Evolutionary conservation across 257 asterid species (phyloP).

Genomic region (Knoxia roxburghii): DNA sequence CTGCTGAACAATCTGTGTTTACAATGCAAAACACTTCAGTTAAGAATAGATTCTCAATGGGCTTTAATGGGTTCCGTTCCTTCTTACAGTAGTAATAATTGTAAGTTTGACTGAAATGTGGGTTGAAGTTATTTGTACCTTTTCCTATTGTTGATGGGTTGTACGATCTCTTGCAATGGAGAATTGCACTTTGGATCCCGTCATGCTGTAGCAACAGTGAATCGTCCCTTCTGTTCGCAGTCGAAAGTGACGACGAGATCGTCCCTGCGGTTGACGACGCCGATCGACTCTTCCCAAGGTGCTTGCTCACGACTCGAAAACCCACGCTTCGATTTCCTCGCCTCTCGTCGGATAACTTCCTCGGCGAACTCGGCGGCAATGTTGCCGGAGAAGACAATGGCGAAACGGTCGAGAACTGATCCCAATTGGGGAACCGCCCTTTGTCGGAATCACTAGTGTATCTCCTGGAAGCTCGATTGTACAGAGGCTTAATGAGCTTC

Average conservation of each 20-base stretch:
- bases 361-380: constrained; percentile 33
- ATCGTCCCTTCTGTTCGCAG: constrained; percentile 50
- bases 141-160: constrained; percentile 45
- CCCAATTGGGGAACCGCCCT: constrained; percentile 17
- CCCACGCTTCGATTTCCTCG: constrained; percentile 37
- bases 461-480: constrained; percentile 43
- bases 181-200: constrained; percentile 77
- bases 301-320: constrained; percentile 41
- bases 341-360: constrained; percentile 34
- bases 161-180: constrained; percentile 72
- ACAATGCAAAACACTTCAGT: background rate
- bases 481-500: constrained; percentile 56
- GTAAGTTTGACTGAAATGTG: background rate
- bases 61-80: too few species aligned
- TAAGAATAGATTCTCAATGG: too few species aligned
- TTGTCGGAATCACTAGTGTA: constrained; percentile 20
- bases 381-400: constrained; percentile 44
- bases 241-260: constrained; percentile 21
- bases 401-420: constrained; percentile 23
- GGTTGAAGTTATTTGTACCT: background rate
- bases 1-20: constrained; percentile 15
- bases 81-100: too few species aligned
- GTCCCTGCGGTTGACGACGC: constrained; percentile 38
- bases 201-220: constrained; percentile 55
- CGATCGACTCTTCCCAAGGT: constrained; percentile 63